A percentile compares a stretch with the other conserved stretches of the same genome.
Conservation (phyloP, 805 yeast genomes). For the Candida ponderosae region DNA sequence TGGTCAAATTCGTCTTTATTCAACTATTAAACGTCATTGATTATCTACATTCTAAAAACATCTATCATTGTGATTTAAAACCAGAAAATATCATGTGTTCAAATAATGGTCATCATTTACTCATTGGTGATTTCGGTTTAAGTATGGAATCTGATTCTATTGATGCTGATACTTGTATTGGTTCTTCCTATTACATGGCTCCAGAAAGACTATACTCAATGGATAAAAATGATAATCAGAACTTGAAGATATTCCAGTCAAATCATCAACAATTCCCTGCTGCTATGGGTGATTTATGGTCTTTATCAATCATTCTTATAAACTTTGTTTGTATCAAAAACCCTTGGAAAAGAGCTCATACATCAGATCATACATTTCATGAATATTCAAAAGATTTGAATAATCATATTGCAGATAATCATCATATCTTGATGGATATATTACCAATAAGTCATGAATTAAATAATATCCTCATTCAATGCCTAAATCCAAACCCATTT, state of each 20-base stretch:
- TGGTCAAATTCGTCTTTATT: constrained; percentile 50
- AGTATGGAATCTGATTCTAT: constrained; percentile 55
- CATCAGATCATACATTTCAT: constrained; percentile 54
- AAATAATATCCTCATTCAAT: constrained; percentile 36
- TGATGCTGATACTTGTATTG: constrained; percentile 71
- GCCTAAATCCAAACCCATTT: constrained; percentile 25
- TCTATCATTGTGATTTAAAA: constrained; percentile 90
- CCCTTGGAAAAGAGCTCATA: constrained; percentile 80
- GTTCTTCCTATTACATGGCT: constrained; percentile 87
- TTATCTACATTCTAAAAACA: constrained; percentile 74
- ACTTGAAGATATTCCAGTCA: constrained; percentile 15
- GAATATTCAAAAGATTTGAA: constrained; percentile 52
- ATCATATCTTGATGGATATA: constrained; percentile 50
- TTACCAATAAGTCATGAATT: constrained; percentile 67
- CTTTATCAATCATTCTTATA: constrained; percentile 71
- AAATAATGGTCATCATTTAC: constrained; percentile 44
- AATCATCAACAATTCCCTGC: constrained; percentile 47
- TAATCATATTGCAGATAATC: constrained; percentile 25
- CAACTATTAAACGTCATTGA: constrained; percentile 80
- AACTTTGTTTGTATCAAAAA: constrained; percentile 78
- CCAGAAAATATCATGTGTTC: constrained; percentile 86
- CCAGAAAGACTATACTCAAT: constrained; percentile 62
- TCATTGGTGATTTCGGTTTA: constrained; percentile 84
- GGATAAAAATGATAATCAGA: constrained; percentile 18
- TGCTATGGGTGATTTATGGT: constrained; percentile 79